Evolutionary conservation across 2,329 filamentous ascomycete genomes (phyloP).

Genomic region (Phoma herbarum): DNA sequence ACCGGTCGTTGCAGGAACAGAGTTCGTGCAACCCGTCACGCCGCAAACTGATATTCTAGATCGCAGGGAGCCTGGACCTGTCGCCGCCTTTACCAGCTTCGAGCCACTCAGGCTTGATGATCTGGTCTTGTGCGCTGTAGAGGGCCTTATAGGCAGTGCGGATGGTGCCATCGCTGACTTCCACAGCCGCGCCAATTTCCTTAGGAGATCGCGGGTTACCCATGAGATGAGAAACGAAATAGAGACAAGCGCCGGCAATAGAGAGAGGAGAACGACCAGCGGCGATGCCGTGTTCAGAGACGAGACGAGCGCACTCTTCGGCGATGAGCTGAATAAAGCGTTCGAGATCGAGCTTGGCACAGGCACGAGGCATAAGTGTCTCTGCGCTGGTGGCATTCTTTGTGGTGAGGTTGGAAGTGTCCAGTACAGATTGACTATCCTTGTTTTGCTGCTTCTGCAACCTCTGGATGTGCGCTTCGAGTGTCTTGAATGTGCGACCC

Average conservation of each 20-base stretch:
- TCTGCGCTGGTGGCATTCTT: constrained; percentile 72
- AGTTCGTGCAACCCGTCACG: no score
- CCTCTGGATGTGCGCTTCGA: constrained; percentile 74
- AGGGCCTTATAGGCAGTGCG: constrained; percentile 94
- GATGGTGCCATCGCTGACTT: constrained; percentile 96
- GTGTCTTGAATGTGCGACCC: constrained; percentile 88
- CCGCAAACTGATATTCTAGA: neutral
- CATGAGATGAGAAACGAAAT: constrained; percentile 90
- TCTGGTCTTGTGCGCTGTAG: constrained; percentile 74
- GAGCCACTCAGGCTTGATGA: constrained; percentile 81
- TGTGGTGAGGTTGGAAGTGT: constrained; percentile 66
- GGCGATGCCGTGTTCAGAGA: constrained; percentile 79
- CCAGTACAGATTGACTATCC: constrained; percentile 54
- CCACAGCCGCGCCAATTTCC: constrained; percentile 83
- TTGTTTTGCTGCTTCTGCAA: constrained; percentile 69
- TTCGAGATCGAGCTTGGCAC: constrained; percentile 79
- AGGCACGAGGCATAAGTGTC: constrained; percentile 89
- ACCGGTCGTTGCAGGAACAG: neutral
- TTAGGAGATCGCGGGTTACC: constrained; percentile 81
- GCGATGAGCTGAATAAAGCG: constrained; percentile 82
- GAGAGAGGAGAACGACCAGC: constrained; percentile 94
- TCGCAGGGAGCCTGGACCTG: constrained; percentile 59
- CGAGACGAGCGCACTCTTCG: constrained; percentile 78
- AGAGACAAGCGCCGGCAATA: constrained; percentile 94
- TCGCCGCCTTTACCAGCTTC: constrained; percentile 69